phyloP scores from a whole-genome alignment of 73 alveolate genomes.

The Stentor roeselii region DNA sequence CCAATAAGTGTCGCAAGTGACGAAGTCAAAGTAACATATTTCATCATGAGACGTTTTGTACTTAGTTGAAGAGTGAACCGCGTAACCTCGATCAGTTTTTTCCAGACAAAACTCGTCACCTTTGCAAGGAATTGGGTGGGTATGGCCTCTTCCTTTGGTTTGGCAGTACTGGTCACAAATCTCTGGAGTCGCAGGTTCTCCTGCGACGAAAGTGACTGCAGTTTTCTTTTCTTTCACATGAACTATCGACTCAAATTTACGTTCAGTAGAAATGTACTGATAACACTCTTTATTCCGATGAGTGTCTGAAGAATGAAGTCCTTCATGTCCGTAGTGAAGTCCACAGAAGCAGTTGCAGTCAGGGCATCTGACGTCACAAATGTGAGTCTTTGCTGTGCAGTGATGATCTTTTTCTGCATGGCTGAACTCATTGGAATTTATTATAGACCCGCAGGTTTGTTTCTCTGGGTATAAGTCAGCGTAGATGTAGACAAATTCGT shows the following conservation, averaged over 20 bases:
- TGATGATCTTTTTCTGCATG: conserved; percentile 22
- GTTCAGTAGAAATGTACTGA: conserved; percentile 27
- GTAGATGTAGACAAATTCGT: neutral
- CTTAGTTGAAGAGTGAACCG: conserved; percentile 25
- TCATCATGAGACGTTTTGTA: conserved; percentile 25
- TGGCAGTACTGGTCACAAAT: conserved; percentile 33
- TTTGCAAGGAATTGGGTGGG: conserved; percentile 37
- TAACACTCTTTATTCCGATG: conserved; percentile 47
- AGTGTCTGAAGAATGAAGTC: conserved; percentile 34
- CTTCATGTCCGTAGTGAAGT: conserved; percentile 34
- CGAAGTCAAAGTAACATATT: conserved; percentile 28
- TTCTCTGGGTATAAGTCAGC: neutral
- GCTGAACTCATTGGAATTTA: neutral
- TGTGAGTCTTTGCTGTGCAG: conserved; percentile 28
- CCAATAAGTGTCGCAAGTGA: conserved; percentile 43
- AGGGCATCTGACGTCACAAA: conserved; percentile 38
- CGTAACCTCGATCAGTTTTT: conserved; percentile 16
- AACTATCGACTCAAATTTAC: neutral
- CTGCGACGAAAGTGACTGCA: conserved; percentile 31
- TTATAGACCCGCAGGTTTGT: neutral
- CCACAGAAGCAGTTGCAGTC: conserved; percentile 45
- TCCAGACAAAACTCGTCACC: conserved; percentile 39
- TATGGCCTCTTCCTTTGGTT: conserved; percentile 55
- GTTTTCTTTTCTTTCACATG: neutral
- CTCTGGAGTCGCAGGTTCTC: conserved; percentile 51